Evolutionary conservation across 148 eudicot species (phyloP), one percentile per base, ranked within the genome.

Genomic region (Dianthus caryophyllus): DNA sequence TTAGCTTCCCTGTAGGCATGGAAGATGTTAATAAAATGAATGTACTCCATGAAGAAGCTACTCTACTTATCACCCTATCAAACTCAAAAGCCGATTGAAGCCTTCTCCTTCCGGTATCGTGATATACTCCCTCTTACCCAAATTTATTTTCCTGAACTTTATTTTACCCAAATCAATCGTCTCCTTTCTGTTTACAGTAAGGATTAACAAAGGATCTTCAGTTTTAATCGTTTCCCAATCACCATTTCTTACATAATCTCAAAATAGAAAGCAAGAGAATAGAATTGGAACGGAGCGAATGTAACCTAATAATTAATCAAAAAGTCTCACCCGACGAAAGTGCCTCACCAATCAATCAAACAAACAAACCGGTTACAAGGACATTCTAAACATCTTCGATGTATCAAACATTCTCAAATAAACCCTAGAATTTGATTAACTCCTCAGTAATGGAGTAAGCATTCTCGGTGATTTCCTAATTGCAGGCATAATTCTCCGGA

Each of bases 381-480:
- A 33, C 25, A 17, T 6, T 17, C 22, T n/a, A 9, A 17, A 31
- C 25, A 22, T n/a, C 64, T 33, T 33, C 59, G 25, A 25, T 49
- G 15, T 22, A 52, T n/a, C 17, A 33, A n/a, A 10, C 14, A 36
- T 17, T n/a, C 22, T 33, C 9, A 31, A 9, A 31, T 59, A 39
- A 38, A 39, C 65, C 48, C 65, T 61, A 38, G 27, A 39, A 38
- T 61, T 38, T 22, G 48, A 61, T 61, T 38, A 20, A 5, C 49
- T 5, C 21, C 58, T 31, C 36, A 30, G 16, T 20, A 57, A 16
- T 57, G 21, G 27, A 20, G 18, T 44, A 61, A 38, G 39, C 21
- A 20, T 33, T 25, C 27, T 21, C n/a, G 5, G 21, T 20, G 41
- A n/a, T 21, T 5, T 22, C 48, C 27, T 20, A 13, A 38, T 12